Conservation (phyloP, 148 eudicot genomes). For the Gaultheria prostrata region DNA sequence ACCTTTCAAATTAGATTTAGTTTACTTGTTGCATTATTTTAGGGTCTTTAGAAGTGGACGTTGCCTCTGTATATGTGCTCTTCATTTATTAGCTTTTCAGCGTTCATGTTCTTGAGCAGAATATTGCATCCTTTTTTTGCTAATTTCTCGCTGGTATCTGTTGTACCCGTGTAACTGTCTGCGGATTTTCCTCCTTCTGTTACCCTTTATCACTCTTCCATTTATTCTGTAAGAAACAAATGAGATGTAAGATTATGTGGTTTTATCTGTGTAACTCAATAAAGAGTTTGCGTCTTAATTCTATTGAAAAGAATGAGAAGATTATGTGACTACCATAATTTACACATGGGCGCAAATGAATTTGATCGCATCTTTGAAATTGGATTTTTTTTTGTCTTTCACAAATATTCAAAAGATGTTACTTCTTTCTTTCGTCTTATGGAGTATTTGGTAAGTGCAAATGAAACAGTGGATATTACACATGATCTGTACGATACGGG, state of each 20-base stretch:
- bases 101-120: background rate
- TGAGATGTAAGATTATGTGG: background rate
- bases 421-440: background rate
- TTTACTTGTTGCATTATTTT: constrained; percentile 9
- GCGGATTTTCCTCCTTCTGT: too few relatives aligned
- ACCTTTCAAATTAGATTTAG: background rate
- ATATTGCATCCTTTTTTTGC: background rate
- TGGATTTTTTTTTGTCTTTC: background rate
- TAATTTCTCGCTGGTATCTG: background rate
- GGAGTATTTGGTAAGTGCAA: background rate
- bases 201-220: background rate
- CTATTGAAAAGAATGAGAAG: background rate
- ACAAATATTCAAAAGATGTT: background rate
- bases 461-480: background rate
- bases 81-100: background rate
- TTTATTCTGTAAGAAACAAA: background rate
- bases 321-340: background rate
- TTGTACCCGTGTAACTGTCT: background rate
- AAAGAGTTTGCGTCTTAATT: background rate
- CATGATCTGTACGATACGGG: background rate
- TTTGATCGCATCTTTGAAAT: background rate
- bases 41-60: background rate
- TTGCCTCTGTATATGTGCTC: background rate
- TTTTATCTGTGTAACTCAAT: background rate
- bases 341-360: background rate